phyloP scores from a whole-genome alignment of 805 yeast genomes.

The Saccharomycopsis malanga region DNA sequence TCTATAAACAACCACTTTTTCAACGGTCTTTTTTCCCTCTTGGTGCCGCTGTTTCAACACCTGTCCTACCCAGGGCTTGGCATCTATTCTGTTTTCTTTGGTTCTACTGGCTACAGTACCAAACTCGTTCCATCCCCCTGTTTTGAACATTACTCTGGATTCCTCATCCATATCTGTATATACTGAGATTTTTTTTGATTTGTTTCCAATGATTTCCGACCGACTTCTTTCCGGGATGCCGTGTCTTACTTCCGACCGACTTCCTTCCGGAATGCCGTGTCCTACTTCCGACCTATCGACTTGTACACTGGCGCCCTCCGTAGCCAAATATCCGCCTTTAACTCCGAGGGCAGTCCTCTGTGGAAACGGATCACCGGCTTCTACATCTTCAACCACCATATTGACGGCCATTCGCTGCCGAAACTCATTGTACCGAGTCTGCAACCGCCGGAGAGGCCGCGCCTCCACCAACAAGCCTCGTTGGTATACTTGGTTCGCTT shows the following conservation, averaged over 20 bases:
- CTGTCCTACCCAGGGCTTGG: constrained; percentile 63
- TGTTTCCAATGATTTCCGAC: neutral
- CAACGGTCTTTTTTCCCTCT: neutral
- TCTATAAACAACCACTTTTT: constrained; percentile 15
- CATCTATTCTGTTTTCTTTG: constrained; percentile 55
- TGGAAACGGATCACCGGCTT: constrained; percentile 16
- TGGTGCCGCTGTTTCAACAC: constrained; percentile 37
- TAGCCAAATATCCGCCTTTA: constrained; percentile 10
- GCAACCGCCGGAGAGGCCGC: constrained; percentile 50
- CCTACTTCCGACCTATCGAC: neutral
- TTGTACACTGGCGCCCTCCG: constrained; percentile 3
- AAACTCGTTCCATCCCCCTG: constrained; percentile 39
- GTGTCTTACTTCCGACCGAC: constrained; percentile 15
- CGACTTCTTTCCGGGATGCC: neutral
- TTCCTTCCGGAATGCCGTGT: constrained; percentile 3
- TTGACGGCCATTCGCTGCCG: constrained; percentile 28
- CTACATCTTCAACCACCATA: constrained; percentile 19
- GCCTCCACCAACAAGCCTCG: constrained; percentile 57
- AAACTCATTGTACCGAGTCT: constrained; percentile 39
- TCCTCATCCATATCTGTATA: neutral
- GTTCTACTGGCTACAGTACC: constrained; percentile 44
- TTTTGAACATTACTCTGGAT: constrained; percentile 1
- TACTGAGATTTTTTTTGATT: constrained; percentile 4
- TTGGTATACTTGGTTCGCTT: constrained; percentile 54
- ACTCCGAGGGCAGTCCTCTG: constrained; percentile 13